phyloP scores from a whole-genome alignment of 768 basidiomycete genomes.

The Mycena chlorophos region DNA sequence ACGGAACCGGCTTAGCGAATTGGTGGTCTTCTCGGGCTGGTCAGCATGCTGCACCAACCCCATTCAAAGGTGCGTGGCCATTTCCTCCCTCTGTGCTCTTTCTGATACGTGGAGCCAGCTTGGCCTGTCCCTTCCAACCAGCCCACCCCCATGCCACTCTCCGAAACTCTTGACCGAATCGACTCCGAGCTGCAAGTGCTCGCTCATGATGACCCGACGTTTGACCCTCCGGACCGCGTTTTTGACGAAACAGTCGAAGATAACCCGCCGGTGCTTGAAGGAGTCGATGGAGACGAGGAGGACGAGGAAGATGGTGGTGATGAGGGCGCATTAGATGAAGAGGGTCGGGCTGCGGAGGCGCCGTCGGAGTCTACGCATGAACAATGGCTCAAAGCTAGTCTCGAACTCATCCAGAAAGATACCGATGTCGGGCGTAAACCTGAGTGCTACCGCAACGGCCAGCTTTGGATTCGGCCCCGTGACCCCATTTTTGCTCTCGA shows the following conservation, averaged over 20 bases:
- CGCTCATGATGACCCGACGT: too few relatives aligned
- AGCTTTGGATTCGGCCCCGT: conserved; percentile 9
- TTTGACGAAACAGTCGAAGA: conserved; percentile 3
- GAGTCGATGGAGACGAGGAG: conserved; percentile 6
- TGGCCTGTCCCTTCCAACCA: too few relatives aligned
- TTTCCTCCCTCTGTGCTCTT: too few relatives aligned
- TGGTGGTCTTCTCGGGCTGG: too few relatives aligned
- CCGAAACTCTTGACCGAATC: too few relatives aligned
- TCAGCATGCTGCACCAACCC: too few relatives aligned
- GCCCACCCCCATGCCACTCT: too few relatives aligned
- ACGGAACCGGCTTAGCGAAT: too few relatives aligned
- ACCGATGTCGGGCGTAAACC: conserved; percentile 1
- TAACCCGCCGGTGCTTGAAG: background rate
- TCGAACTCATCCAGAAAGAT: conserved; percentile 7
- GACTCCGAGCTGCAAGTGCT: too few relatives aligned
- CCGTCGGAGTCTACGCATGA: background rate
- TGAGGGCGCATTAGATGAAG: background rate
- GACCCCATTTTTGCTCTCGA: conserved; percentile 16
- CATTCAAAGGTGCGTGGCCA: too few relatives aligned
- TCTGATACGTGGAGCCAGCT: too few relatives aligned
- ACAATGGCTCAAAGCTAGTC: conserved; percentile 6
- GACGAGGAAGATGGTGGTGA: conserved; percentile 6
- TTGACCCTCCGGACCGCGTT: background rate
- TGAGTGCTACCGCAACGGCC: conserved; percentile 1
- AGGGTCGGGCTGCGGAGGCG: background rate